Conservation (phyloP, 768 basidiomycete genomes). For the Russula dissimulans region DNA sequence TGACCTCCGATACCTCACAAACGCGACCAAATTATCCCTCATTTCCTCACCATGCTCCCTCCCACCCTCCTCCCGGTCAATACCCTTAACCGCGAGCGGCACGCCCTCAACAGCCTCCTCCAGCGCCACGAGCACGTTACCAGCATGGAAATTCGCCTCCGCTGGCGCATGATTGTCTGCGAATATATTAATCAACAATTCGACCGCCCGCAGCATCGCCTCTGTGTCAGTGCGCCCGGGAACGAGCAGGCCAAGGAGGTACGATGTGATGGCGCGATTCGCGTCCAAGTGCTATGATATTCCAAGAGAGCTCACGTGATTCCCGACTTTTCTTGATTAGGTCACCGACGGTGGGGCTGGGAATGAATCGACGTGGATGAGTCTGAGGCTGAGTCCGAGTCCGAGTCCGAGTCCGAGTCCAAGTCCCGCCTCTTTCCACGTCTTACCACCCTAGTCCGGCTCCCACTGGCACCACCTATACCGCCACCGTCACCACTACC, state of each 20-base stretch:
- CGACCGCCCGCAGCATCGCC: constrained; percentile 64
- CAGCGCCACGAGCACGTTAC: constrained; percentile 46
- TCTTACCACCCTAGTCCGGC: too few species aligned
- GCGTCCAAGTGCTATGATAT: constrained; percentile 35
- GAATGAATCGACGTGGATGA: too few species aligned
- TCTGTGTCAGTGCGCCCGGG: constrained; percentile 43
- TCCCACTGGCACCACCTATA: too few species aligned
- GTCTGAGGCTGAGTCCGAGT: too few species aligned
- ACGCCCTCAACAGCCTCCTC: constrained; percentile 51
- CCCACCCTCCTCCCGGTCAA: constrained; percentile 59
- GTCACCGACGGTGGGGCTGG: too few species aligned
- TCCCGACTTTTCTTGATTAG: too few species aligned
- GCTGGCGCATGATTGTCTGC: constrained; percentile 78
- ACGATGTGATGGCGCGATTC: constrained; percentile 60
- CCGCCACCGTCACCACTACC: too few species aligned
- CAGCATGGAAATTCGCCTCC: constrained; percentile 71
- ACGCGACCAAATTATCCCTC: constrained; percentile 64
- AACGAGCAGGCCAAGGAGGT: constrained; percentile 50
- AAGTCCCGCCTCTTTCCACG: too few species aligned
- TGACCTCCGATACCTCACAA: constrained; percentile 60
- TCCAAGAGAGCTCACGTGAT: too few species aligned
- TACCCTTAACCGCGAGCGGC: constrained; percentile 50
- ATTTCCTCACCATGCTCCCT: constrained; percentile 65
- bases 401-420: too few species aligned
- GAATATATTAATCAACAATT: constrained; percentile 86